Percentiles rank a stretch among this genome's conserved stretches.
Evolutionary conservation across 352 stramenopile species (phyloP).

Genomic region (Blastocystis sp.): DNA sequence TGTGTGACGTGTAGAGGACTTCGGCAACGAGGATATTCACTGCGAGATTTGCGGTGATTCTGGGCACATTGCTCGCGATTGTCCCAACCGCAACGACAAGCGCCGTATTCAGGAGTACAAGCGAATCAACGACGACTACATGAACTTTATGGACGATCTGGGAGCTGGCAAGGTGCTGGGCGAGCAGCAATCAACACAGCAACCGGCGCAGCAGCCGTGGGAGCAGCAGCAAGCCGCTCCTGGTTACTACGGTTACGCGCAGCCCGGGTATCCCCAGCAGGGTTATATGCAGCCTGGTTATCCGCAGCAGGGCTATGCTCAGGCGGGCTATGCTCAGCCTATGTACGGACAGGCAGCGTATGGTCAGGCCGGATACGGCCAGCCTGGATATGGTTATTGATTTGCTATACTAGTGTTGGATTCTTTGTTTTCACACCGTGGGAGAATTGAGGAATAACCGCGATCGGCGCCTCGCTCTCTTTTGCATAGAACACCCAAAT

Average conservation of each 20-base stretch:
- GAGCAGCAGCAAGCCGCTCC: background rate
- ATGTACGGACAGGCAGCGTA: slow-evolving; percentile 42
- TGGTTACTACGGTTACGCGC: slow-evolving; percentile 28
- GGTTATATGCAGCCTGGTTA: background rate
- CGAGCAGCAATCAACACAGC: background rate
- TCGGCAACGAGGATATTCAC: slow-evolving; percentile 83
- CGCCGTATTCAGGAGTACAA: slow-evolving; percentile 74
- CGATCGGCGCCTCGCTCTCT: slow-evolving; percentile 1
- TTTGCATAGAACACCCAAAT: slow-evolving; percentile 8
- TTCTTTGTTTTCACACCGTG: slow-evolving; percentile 29
- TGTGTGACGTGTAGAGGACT: slow-evolving; percentile 77
- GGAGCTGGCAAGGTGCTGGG: slow-evolving; percentile 71
- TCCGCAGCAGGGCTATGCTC: slow-evolving; percentile 14
- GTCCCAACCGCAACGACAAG: slow-evolving; percentile 81
- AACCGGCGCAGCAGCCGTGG: background rate
- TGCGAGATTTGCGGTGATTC: slow-evolving; percentile 86
- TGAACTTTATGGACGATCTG: slow-evolving; percentile 79
- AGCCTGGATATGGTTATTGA: background rate
- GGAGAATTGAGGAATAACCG: slow-evolving; percentile 32
- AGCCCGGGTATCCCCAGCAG: background rate
- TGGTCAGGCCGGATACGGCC: slow-evolving; percentile 3
- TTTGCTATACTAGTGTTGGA: background rate
- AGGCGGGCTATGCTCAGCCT: background rate
- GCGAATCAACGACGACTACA: slow-evolving; percentile 77
- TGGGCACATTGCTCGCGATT: slow-evolving; percentile 85